A percentile compares a stretch with the other conserved stretches of the same genome.
These are phyloP conservation scores for Neurospora sp. DNA, from an alignment of 495 filamentous ascomycete species.

Conservation along the genomic window DNA sequence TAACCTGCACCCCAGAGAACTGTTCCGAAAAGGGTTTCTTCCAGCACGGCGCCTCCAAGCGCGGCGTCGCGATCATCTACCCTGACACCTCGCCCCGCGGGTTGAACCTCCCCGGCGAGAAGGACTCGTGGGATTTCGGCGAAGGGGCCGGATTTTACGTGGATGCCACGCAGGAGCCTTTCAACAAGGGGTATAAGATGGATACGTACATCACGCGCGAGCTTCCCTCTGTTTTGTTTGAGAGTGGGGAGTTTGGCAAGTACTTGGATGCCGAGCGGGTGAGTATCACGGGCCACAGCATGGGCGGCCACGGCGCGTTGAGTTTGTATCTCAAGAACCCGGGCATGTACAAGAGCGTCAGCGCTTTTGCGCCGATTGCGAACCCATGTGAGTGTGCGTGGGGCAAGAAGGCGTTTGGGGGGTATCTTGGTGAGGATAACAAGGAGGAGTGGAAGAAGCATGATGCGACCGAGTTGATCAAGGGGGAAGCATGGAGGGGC, in stretches of 20 bases:
- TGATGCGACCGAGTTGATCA: slow-evolving; percentile 83
- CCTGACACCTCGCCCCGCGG: slow-evolving; percentile 92
- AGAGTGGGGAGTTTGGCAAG: slow-evolving; percentile 33
- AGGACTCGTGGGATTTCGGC: slow-evolving; percentile 84
- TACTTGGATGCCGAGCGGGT: slow-evolving; percentile 57
- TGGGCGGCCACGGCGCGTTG: slow-evolving; percentile 94
- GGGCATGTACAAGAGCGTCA: slow-evolving; percentile 75
- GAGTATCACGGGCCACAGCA: slow-evolving; percentile 83
- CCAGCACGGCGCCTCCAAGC: slow-evolving; percentile 65
- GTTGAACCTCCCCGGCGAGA: slow-evolving; percentile 65
- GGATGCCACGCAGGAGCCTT: slow-evolving; percentile 72
- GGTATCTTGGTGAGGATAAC: slow-evolving; percentile 67
- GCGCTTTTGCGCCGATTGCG: slow-evolving; percentile 83
- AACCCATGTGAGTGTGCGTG: slow-evolving; percentile 82
- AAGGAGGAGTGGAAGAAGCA: slow-evolving; percentile 71
- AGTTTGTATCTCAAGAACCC: slow-evolving; percentile 87
- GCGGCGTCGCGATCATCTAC: slow-evolving; percentile 82
- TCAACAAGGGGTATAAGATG: slow-evolving; percentile 73
- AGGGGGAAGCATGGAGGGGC: slow-evolving; percentile 47
- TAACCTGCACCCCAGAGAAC: slow-evolving; percentile 95
- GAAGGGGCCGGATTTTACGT: slow-evolving; percentile 89
- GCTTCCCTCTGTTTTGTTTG: slow-evolving; percentile 65
- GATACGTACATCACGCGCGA: slow-evolving; percentile 80
- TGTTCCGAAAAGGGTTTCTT: slow-evolving; percentile 96
- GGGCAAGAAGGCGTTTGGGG: slow-evolving; percentile 90